Evolutionary conservation across 1,139 yeast species (phyloP).

Genomic region (Pichia sp.): DNA sequence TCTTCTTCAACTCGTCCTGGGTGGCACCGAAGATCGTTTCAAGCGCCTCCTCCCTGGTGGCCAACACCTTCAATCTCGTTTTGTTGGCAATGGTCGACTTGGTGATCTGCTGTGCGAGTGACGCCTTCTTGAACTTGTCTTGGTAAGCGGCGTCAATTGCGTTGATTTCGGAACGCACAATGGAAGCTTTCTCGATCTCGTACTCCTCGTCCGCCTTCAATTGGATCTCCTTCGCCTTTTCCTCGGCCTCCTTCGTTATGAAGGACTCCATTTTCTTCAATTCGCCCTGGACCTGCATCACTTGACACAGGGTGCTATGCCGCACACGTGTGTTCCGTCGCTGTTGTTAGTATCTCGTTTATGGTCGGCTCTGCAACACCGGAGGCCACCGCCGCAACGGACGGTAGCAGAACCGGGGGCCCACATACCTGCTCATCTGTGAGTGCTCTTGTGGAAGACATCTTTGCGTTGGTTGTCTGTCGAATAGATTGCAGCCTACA

Average conservation of each 20-base stretch:
- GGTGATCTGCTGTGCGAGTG: slow-evolving; percentile 90
- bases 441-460: slow-evolving; percentile 36
- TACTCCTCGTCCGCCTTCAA: slow-evolving; percentile 98
- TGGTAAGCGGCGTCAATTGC: slow-evolving; percentile 80
- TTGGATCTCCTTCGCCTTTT: slow-evolving; percentile 93
- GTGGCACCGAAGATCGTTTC: slow-evolving; percentile 71
- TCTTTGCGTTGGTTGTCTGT: slow-evolving; percentile 4
- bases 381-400: too few species aligned
- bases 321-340: slow-evolving; percentile 8
- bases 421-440: slow-evolving; percentile 41
- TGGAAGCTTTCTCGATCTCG: slow-evolving; percentile 92
- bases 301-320: not conserved
- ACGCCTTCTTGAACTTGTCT: slow-evolving; percentile 82
- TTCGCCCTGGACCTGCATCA: slow-evolving; percentile 77
- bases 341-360: not conserved
- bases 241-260: slow-evolving; percentile 98
- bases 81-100: slow-evolving; percentile 94
- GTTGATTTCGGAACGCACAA: slow-evolving; percentile 88
- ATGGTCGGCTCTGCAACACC: not conserved
- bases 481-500: not conserved
- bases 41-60: slow-evolving; percentile 80
- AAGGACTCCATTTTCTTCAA: slow-evolving; percentile 97
- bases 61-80: slow-evolving; percentile 83
- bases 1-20: slow-evolving; percentile 52
- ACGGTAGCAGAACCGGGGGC: too few species aligned